Evolutionary conservation across 495 filamentous ascomycete genomes (phyloP).

Genomic region (Sordaria brevicollis): DNA sequence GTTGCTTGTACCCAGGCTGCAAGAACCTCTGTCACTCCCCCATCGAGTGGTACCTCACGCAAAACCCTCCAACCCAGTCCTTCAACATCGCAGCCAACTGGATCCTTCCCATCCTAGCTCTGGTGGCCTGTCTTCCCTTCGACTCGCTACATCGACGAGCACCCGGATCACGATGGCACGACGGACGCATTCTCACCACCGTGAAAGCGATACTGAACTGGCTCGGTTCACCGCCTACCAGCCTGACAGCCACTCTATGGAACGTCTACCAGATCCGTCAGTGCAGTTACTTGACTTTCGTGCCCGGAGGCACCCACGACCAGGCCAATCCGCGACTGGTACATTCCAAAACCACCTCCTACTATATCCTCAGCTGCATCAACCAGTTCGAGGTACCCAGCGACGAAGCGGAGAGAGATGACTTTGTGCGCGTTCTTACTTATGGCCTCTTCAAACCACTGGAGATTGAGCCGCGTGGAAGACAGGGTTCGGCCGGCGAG

Average conservation of each 20-base stretch:
- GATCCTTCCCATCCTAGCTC: slow-evolving; percentile 11
- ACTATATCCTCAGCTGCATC: slow-evolving; percentile 11
- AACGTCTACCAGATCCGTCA: slow-evolving; percentile 14
- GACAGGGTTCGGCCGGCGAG: neutral
- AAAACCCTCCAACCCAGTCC: neutral
- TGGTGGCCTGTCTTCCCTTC: slow-evolving; percentile 9
- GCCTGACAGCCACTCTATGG: slow-evolving; percentile 10
- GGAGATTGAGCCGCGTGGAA: neutral
- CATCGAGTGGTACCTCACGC: slow-evolving; percentile 8
- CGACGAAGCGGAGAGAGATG: neutral
- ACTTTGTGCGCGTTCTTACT: neutral
- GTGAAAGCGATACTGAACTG: slow-evolving; percentile 6
- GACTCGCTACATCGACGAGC: slow-evolving; percentile 6
- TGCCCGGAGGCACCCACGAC: neutral
- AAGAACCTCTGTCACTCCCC: slow-evolving; percentile 5
- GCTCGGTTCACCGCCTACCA: slow-evolving; percentile 12
- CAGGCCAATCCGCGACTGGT: neutral
- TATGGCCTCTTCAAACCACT: slow-evolving; percentile 9
- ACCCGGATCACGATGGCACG: neutral
- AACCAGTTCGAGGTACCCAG: slow-evolving; percentile 6
- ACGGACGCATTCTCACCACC: neutral
- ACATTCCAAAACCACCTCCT: slow-evolving; percentile 2
- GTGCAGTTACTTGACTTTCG: neutral
- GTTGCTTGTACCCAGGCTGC: slow-evolving; percentile 3
- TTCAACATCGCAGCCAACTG: slow-evolving; percentile 10